Base-by-base conservation (phyloP, 306 rosid genomes). In the Prunus fruticosa region DNA sequence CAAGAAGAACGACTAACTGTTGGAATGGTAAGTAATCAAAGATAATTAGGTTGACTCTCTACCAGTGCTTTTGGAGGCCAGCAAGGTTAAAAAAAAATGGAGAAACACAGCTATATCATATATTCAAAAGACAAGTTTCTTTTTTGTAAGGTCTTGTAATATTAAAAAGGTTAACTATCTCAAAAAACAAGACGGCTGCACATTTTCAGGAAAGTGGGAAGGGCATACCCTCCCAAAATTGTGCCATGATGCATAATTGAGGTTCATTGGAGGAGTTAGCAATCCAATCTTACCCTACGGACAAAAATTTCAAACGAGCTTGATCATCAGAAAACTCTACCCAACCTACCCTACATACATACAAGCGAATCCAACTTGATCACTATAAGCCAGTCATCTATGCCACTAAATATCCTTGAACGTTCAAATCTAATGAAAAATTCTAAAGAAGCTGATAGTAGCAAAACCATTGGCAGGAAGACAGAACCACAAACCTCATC, bases 401-500 rank as follows among this genome's bases (percentile, higher is more conserved):
- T 54, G 25, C n/a, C 28, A 1, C 30, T 43, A 50, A 5, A 30
- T n/a, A 72, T 72, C 11, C 32, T 72, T 46, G 13, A 58, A 27
- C 5, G 27, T 12, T 43, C n/a, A 76, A 20, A 54, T 67, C 6
- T 5, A 38, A 53, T 32, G 28, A 53, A 5, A 32, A 22, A 50
- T 5, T 30, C 38, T 60, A 25, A 0, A 7, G 34, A 53, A 52
- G 27, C 14, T 4, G 49, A 60, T 43, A 6, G 19, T 43, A 77
- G 27, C 43, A 34, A 72, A 69, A 65, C 64, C 41, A 6, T 32
- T 63, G 22, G 4, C 27, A 47, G 28, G 60, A 70, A 64, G 43
- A 63, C 43, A 80, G 32, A 83, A 60, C 71, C 45, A 79, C 91
- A 78, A 73, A 94, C 98, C 91, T 91, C 98, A 32, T 94, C 97